phyloP scores from a whole-genome alignment of 345 rosid species.

The Hypericum perforatum region DNA sequence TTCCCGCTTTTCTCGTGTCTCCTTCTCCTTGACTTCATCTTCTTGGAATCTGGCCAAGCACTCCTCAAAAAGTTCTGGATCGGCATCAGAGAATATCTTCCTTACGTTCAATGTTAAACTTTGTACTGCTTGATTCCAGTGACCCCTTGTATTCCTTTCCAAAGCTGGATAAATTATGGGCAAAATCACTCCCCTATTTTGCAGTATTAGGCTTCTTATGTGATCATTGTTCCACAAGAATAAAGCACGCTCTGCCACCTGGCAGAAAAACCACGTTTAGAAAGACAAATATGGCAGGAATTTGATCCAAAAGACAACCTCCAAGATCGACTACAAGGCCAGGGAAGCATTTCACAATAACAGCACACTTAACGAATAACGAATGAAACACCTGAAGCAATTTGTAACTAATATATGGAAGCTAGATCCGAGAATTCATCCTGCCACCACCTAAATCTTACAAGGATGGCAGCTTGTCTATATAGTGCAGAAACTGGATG shows the following conservation, averaged over 20 bases:
- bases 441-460: too few relatives aligned
- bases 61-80: slow-evolving; percentile 54
- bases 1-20: slow-evolving; percentile 40
- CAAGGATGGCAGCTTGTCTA: too few relatives aligned
- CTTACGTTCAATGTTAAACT: slow-evolving; percentile 47
- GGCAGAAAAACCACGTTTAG: slow-evolving; percentile 3
- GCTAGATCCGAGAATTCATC: too few relatives aligned
- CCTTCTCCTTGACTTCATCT: slow-evolving; percentile 36
- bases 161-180: slow-evolving; percentile 52
- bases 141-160: slow-evolving; percentile 41
- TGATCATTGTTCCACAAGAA: slow-evolving; percentile 60
- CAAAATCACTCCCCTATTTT: slow-evolving; percentile 37
- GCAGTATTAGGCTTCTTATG: slow-evolving; percentile 39
- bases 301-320: neutral
- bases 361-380: too few relatives aligned
- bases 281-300: neutral
- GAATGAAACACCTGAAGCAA: too few relatives aligned
- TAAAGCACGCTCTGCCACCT: slow-evolving; percentile 60
- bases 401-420: too few relatives aligned
- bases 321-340: neutral
- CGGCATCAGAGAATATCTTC: slow-evolving; percentile 46
- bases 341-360: neutral
- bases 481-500: too few relatives aligned
- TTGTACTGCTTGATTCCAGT: slow-evolving; percentile 64
- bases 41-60: slow-evolving; percentile 51